Base-by-base conservation (phyloP, 345 rosid genomes). In the Brassica cretica region DNA sequence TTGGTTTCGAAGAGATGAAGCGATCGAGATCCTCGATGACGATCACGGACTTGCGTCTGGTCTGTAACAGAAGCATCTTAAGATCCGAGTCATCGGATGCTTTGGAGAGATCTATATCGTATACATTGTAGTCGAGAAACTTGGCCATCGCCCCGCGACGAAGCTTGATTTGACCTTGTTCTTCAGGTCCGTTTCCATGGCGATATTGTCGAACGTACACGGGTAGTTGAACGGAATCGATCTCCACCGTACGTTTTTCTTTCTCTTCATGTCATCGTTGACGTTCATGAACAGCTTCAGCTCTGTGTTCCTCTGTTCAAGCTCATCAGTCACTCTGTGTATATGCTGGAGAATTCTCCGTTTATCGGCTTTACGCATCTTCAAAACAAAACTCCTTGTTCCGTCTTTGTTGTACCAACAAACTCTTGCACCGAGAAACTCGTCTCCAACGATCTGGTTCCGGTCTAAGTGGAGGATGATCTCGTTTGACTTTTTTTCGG, bases 291-390 rank as follows among this genome's bases (percentile, higher is more conserved):
- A 79, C 5, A 96, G 89, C 84, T 82, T 87, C 70, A 85, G 68
- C 55, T 87, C 91, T 27, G 73, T 80, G 63, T 81, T 86, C 51
- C 82, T 86, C 78, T 87, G 87, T 3, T 91, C 90, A 11, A 89
- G 67, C 78, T 96, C 99, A 21, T 88, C 97, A 10, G 88, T 85
- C 0, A 91, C 89, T 0, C 89, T 81, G 78, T 89, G 97, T 67
- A 95, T 91, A 78, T 95, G 97, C 33, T 93, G 96, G 19, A 95
- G 90, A 35, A 95, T 84, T 19, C 98, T 84, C 10, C 96, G 83
- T 77, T 90, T 95, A 46, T 92, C 99, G 0, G 90, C 87, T 83
- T 82, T 90, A 32, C 98, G 86, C 37, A 93, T 79, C 85, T 83
- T 90, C 79, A 95, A 67, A n/a, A 90, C 84, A 70, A 93, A 84